Evolutionary conservation across 345 rosid genomes (phyloP).

Genomic region (Eucalyptus globulus): DNA sequence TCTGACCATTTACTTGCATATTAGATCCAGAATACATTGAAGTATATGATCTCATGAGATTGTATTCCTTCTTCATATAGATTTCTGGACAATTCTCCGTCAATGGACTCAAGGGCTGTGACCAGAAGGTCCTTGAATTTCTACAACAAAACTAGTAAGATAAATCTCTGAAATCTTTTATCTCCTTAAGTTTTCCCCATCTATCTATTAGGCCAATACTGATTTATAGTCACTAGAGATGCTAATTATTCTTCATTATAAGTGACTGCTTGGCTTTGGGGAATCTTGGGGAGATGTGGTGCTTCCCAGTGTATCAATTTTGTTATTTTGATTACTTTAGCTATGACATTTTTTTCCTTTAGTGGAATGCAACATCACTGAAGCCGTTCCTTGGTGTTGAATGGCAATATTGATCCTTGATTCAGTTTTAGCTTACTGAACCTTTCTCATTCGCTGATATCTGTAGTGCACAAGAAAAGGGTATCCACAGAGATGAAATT

Average conservation of each 20-base stretch:
- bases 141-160: conserved; percentile 78
- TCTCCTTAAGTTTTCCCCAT: not conserved
- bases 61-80: conserved; percentile 9
- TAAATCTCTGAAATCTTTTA: not conserved
- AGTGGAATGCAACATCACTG: not conserved
- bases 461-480: conserved; percentile 67
- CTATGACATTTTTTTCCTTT: not conserved
- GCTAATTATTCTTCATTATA: not conserved
- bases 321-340: not conserved
- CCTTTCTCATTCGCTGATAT: not conserved
- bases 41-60: not conserved
- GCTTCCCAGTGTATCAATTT: not conserved
- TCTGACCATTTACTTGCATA: not conserved
- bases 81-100: conserved; percentile 24
- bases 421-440: not conserved
- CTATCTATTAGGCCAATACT: not conserved
- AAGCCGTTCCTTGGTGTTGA: not conserved
- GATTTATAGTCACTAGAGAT: not conserved
- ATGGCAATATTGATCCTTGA: not conserved
- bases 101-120: conserved; percentile 59
- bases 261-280: not conserved
- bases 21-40: not conserved
- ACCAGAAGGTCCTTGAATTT: conserved; percentile 66
- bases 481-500: conserved; percentile 73
- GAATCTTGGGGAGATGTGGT: not conserved